Base-by-base conservation (phyloP, 805 yeast genomes). In the Lipomyces yamadae region DNA sequence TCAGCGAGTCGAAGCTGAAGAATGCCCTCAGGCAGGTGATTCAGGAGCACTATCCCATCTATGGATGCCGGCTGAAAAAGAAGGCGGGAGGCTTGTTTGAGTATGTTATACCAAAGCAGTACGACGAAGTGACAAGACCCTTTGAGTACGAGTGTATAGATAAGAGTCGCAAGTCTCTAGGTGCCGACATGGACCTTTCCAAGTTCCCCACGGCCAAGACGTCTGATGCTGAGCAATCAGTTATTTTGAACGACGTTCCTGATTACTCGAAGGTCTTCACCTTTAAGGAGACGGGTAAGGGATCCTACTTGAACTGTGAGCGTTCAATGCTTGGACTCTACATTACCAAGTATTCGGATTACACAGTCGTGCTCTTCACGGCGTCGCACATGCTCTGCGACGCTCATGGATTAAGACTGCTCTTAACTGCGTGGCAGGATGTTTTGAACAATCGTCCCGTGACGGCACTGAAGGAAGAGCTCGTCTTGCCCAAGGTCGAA, bases 371-470 rank as follows among this genome's bases (percentile, higher is more conserved):
- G 32, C 55, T 50, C 13, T 6, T 50, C 32, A 50, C 55, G 32
- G 55, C 55, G 13, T 50, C 55, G 55, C 55, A 50, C 55, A 50
- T 50, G 55, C 55, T 50, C 32, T 50, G 55, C 32, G 55, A 50
- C 11, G 55, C 55, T 50, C 32, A 29, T 29, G 55, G 55, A 50
- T 29, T 50, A 18, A 50, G 32, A 29, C 55, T 50, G 55, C 32
- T 50, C 32, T 29, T 50, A 29, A 29, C 29, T 29, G 55, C 32
- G 32, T 50, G 55, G 55, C 32, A 24, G 32, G 55, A 50, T 13
- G 55, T 24, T 24, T 13, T 50, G 32, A 50, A 50, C 13, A 29
- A 13, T 29, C 55, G 55, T 18, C 32, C 55, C 55, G 32, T 50
- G 29, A 18, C 29, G 32, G 32, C 55, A 11, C 13, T 50, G 32